These are phyloP conservation scores for Hymenoscyphus fructigenus DNA, from an alignment of 2,329 filamentous ascomycete genomes.

Conservation along the genomic window DNA sequence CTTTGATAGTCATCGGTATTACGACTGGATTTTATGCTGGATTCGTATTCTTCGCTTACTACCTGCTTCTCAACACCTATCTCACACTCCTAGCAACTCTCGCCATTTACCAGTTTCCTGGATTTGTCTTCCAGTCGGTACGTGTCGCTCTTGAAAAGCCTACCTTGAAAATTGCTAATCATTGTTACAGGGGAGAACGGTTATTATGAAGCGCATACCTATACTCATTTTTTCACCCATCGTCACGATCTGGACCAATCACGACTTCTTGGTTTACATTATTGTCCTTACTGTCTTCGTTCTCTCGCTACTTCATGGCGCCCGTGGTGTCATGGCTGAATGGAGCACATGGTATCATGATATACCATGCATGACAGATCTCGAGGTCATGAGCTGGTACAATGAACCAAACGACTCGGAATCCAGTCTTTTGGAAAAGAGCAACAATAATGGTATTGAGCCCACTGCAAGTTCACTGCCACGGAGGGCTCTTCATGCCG, in stretches of 20 bases:
- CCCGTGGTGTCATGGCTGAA: conserved; percentile 52
- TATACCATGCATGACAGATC: conserved; percentile 49
- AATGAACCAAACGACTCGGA: conserved; percentile 30
- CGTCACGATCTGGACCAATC: conserved; percentile 51
- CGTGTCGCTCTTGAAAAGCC: conserved; percentile 48
- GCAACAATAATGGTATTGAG: conserved; percentile 19
- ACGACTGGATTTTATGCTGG: conserved; percentile 46
- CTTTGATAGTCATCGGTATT: conserved; percentile 49
- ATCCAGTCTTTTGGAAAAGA: conserved; percentile 31
- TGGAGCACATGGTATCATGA: conserved; percentile 59
- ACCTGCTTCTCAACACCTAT: conserved; percentile 57
- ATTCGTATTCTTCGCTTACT: conserved; percentile 59
- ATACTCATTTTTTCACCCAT: conserved; percentile 56
- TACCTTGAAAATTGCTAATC: background rate
- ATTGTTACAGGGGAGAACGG: conserved; percentile 42
- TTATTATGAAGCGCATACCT: conserved; percentile 55
- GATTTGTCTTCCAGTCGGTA: conserved; percentile 25
- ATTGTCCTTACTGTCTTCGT: conserved; percentile 54
- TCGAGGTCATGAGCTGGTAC: conserved; percentile 51
- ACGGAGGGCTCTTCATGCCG: conserved; percentile 33
- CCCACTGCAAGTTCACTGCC: conserved; percentile 34
- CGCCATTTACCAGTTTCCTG: conserved; percentile 34
- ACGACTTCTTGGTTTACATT: conserved; percentile 58
- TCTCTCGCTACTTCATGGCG: conserved; percentile 48
- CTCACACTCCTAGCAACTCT: conserved; percentile 53